A percentile compares a stretch with the other conserved stretches of the same genome.
These are phyloP conservation scores for Lodderomyces beijingensis DNA, from an alignment of 1,139 yeast genomes.

Conservation along the genomic window DNA sequence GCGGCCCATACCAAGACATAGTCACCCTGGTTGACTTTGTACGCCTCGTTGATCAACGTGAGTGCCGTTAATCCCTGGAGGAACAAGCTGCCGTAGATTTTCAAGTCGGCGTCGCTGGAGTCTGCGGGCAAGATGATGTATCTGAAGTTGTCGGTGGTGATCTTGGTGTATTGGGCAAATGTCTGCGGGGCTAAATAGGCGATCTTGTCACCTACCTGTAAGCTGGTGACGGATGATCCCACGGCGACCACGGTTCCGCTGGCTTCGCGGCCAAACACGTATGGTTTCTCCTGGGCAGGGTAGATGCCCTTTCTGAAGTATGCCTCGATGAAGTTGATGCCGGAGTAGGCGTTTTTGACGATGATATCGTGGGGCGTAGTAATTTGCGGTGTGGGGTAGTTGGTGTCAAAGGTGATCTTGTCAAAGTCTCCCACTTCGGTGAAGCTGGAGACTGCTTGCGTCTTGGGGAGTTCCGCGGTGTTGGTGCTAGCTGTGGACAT, in stretches of 20 bases:
- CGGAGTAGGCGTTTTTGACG: conserved; percentile 68
- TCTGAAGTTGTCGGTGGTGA: conserved; percentile 22
- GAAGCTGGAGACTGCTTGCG: conserved; percentile 56
- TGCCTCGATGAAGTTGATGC: conserved; percentile 77
- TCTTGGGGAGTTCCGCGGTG: too few relatives aligned
- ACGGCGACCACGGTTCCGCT: conserved; percentile 68
- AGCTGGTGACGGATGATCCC: conserved; percentile 56
- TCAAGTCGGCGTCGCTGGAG: conserved; percentile 42
- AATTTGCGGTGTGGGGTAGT: conserved; percentile 56
- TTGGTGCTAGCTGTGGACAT: too few relatives aligned
- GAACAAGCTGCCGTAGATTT: conserved; percentile 55
- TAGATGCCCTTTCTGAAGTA: conserved; percentile 80
- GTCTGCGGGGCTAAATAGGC: conserved; percentile 50
- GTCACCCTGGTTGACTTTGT: conserved; percentile 64
- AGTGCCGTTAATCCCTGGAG: conserved; percentile 79
- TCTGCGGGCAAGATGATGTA: conserved; percentile 48
- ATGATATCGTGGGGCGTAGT: conserved; percentile 51
- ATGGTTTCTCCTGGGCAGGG: conserved; percentile 43
- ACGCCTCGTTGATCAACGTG: conserved; percentile 62
- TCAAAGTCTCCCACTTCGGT: conserved; percentile 49
- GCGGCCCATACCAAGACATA: conserved; percentile 81
- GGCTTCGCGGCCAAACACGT: conserved; percentile 78
- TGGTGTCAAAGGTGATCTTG: conserved; percentile 44
- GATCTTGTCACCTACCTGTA: conserved; percentile 68
- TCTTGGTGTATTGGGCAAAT: conserved; percentile 69